A percentile compares a stretch with the other conserved stretches of the same genome.
phyloP scores from a whole-genome alignment of 768 basidiomycete species.

The Macrolepiota albuminosa region DNA sequence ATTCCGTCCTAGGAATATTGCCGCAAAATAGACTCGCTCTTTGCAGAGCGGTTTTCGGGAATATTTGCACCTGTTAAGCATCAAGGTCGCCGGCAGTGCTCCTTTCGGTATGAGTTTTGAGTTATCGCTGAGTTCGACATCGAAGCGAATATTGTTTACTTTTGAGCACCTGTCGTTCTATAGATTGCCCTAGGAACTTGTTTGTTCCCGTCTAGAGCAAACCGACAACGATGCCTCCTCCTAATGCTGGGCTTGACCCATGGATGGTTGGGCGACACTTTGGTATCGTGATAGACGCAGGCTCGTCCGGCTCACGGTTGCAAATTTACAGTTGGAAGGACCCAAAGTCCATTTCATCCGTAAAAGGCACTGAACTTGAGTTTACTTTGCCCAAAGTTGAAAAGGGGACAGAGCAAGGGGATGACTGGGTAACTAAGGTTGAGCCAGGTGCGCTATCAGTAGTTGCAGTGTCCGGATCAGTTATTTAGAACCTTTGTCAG shows the following conservation, averaged over 20 bases:
- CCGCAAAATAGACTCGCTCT: not conserved
- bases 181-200: not conserved
- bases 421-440: slow-evolving; percentile 86
- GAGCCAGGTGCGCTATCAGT: slow-evolving; percentile 72
- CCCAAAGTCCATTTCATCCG: slow-evolving; percentile 49
- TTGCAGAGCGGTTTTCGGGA: no score
- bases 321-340: slow-evolving; percentile 98
- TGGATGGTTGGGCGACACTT: slow-evolving; percentile 82
- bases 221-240: slow-evolving; percentile 59
- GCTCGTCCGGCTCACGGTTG: slow-evolving; percentile 92
- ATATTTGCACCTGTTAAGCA: not conserved
- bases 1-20: not conserved
- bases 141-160: not conserved
- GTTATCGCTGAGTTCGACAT: not conserved
- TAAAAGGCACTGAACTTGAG: slow-evolving; percentile 47
- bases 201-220: not conserved
- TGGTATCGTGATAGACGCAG: slow-evolving; percentile 96
- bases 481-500: slow-evolving; percentile 33
- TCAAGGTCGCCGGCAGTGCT: not conserved
- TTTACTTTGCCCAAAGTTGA: slow-evolving; percentile 78
- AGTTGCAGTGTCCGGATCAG: not conserved
- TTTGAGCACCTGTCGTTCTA: slow-evolving; percentile 1
- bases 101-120: not conserved
- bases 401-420: slow-evolving; percentile 79
- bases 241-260: slow-evolving; percentile 53